phyloP scores from a whole-genome alignment of 73 alveolate species.

The Urostyla sp. region DNA sequence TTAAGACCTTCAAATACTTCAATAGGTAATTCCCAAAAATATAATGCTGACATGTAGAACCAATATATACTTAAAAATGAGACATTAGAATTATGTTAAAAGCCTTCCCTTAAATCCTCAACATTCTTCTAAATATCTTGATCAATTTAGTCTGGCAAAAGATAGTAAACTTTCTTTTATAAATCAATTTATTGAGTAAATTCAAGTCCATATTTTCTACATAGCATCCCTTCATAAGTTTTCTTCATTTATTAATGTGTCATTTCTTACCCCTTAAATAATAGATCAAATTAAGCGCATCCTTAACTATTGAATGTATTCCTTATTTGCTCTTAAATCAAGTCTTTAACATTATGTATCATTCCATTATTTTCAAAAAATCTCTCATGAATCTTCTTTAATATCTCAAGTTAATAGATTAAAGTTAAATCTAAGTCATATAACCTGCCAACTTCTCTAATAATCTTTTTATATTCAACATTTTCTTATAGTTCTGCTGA shows the following conservation, averaged over 20 bases:
- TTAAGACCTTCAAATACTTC: not conserved
- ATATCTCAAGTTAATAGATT: not conserved
- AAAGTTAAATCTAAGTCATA: slow-evolving; percentile 33
- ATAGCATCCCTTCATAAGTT: slow-evolving; percentile 10
- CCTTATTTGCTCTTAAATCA: not conserved
- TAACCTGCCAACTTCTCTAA: not conserved
- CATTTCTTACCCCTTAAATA: not conserved
- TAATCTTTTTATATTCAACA: not conserved
- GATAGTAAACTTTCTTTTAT: not conserved
- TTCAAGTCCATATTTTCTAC: slow-evolving; percentile 2
- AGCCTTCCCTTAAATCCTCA: not conserved
- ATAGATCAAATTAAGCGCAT: slow-evolving; percentile 17
- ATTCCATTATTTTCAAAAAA: not conserved
- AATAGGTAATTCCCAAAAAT: not conserved
- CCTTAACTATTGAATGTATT: not conserved
- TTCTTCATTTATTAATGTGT: not conserved
- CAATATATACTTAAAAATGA: slow-evolving; percentile 26
- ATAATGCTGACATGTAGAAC: slow-evolving; percentile 18
- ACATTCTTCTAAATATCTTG: not conserved
- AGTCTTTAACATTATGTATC: not conserved
- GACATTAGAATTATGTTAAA: not conserved
- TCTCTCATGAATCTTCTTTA: slow-evolving; percentile 4
- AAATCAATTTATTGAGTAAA: not conserved
- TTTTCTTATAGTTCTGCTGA: not conserved
- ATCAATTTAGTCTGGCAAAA: not conserved